Evolutionary conservation across 495 filamentous ascomycete species (phyloP), one percentile per base, ranked within the genome.

Genomic region (Parathielavia hyrcaniae): DNA sequence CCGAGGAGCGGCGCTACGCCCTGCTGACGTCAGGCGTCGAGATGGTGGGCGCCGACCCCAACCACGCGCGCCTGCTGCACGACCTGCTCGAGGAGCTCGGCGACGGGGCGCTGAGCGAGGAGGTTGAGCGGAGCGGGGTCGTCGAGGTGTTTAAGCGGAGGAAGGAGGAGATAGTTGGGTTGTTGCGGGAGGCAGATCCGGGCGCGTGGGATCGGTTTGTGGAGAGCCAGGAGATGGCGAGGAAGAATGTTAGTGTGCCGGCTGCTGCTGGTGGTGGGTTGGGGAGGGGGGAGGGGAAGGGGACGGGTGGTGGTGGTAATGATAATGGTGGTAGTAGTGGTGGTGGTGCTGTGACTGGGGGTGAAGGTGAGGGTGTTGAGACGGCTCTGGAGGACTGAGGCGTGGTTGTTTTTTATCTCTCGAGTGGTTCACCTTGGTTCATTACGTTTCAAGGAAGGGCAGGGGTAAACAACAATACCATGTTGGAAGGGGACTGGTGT

Each of bases 211-310:
- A 80, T 52, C 71, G 70, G 23, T 88, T 87, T 71, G 80, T 81
- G 43, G 82, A 88, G 66, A 81, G 80, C 19, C 85, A 88, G 66
- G 80, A 83, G 59, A 82, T 83, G 50, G 85, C 85, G 5, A 77
- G 81, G 63, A 78, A 79, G 43, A 89, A 89, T 60, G 67, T 75
- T 19, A 53, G 26, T 6, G 26, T 30, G 26, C 26, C 26, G 26
- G 26, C 26, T 30, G 26, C 26, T 30, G 26, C 6, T n/a, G n/a
- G n/a, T n/a, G n/a, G n/a, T n/a, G n/a, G 40, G 32, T 16, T 61
- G 43, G 53, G 35, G 35, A 43, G 20, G 60, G 49, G 20, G 23
- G 17, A 13, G 20, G 26, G 20, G 39, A 20, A 43, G 5, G 43
- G 34, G 32, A 20, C n/a, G 8, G 51, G 10, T 39, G 48, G 39